These are phyloP conservation scores for Globisporangium camurandrum DNA, from an alignment of 352 stramenopile genomes.

Conservation along the genomic window DNA sequence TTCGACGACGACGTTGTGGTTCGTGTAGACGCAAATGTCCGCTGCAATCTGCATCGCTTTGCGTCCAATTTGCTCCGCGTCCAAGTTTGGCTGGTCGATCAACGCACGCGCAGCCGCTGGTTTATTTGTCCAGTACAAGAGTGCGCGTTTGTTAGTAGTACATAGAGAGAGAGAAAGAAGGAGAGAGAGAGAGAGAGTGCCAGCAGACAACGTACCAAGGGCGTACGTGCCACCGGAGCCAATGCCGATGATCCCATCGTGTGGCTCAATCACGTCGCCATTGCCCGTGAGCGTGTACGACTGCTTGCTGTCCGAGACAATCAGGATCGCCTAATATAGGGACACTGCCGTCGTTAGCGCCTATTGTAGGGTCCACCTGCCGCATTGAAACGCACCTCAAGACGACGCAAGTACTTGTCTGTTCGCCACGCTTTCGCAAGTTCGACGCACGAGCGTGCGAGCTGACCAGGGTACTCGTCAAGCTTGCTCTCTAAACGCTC, in stretches of 20 bases:
- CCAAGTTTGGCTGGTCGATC: slow-evolving; percentile 90
- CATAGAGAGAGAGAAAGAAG: slow-evolving; percentile 1
- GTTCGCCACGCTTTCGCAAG: slow-evolving; percentile 99
- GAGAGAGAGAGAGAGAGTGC: too few relatives aligned
- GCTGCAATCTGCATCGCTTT: slow-evolving; percentile 94
- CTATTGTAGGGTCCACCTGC: too few relatives aligned
- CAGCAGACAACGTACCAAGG: slow-evolving; percentile 60
- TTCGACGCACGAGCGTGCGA: slow-evolving; percentile 95
- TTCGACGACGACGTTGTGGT: slow-evolving; percentile 95
- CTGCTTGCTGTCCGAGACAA: slow-evolving; percentile 94
- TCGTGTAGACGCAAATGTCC: slow-evolving; percentile 99
- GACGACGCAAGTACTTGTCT: slow-evolving; percentile 96
- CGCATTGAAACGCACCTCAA: slow-evolving; percentile 89
- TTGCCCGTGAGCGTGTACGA: slow-evolving; percentile 98
- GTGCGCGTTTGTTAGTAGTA: too few relatives aligned
- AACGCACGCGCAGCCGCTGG: slow-evolving; percentile 93
- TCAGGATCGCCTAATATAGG: slow-evolving; percentile 78
- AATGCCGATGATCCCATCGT: slow-evolving; percentile 95
- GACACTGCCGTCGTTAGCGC: too few relatives aligned
- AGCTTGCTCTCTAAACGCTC: slow-evolving; percentile 97
- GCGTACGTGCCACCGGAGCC: slow-evolving; percentile 91
- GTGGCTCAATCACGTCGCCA: slow-evolving; percentile 96
- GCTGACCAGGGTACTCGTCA: slow-evolving; percentile 96
- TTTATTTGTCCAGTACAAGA: too few relatives aligned
- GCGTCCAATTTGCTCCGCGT: slow-evolving; percentile 91